These are phyloP conservation scores for Opeltia flavorubescens DNA, from an alignment of 495 filamentous ascomycete species.

Conservation along the genomic window DNA sequence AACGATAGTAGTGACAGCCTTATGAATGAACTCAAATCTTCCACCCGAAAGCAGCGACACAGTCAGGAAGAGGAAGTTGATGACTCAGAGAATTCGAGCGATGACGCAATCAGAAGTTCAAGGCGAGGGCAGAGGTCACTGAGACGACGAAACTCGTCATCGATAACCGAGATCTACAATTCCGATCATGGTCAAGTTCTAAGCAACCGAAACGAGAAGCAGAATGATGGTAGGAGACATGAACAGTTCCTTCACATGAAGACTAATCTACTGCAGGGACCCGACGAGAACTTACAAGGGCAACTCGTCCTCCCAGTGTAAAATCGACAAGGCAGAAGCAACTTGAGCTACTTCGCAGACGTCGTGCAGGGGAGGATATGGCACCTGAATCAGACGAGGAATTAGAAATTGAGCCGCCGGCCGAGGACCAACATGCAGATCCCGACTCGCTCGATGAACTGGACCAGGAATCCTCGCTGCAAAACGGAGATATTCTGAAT, in stretches of 20 bases:
- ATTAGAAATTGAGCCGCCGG: no score
- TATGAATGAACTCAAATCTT: background rate
- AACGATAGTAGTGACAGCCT: background rate
- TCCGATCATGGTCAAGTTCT: background rate
- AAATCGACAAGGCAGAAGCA: slow-evolving; percentile 24
- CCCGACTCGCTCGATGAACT: background rate
- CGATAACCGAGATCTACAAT: background rate
- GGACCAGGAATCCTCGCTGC: background rate
- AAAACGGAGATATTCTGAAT: slow-evolving; percentile 1
- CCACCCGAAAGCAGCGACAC: background rate
- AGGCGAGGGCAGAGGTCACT: background rate
- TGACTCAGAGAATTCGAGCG: background rate
- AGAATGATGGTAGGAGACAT: background rate
- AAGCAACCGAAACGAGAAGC: background rate
- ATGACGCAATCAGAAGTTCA: background rate
- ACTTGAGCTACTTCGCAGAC: slow-evolving; percentile 38
- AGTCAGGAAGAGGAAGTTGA: background rate
- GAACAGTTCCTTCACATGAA: background rate
- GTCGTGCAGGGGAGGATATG: slow-evolving; percentile 31
- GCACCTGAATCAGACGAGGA: background rate
- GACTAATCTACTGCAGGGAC: background rate
- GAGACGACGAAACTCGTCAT: background rate
- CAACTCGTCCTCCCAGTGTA: background rate
- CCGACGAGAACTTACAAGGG: background rate
- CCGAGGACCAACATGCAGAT: background rate